Conservation (phyloP, 306 rosid species). For the Sicyos baderoa region DNA sequence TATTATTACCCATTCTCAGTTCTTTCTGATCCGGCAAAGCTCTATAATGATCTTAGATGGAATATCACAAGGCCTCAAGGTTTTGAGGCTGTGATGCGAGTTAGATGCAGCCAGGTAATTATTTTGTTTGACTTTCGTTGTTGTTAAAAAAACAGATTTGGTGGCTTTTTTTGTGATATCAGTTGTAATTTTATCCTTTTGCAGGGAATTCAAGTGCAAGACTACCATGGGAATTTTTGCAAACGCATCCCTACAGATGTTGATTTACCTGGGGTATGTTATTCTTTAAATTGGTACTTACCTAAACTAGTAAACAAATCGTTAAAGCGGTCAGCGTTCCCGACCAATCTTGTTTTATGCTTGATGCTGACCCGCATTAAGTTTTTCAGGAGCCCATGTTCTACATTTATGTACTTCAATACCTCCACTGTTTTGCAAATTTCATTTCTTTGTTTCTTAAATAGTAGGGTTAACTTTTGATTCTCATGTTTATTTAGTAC, state of each 20-base stretch:
- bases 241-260: conserved; percentile 93
- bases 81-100: conserved; percentile 97
- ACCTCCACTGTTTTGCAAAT: background rate
- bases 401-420: background rate
- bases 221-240: conserved; percentile 84
- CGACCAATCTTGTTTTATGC: background rate
- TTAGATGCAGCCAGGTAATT: conserved; percentile 94
- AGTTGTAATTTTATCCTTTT: conserved; percentile 18
- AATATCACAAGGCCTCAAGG: conserved; percentile 96
- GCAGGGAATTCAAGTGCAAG: conserved; percentile 96
- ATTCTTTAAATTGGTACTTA: conserved; percentile 7
- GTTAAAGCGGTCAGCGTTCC: background rate
- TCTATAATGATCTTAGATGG: conserved; percentile 98
- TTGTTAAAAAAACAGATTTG: background rate
- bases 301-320: background rate
- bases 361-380: background rate
- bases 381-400: background rate
- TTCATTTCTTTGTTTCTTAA: conserved; percentile 2
- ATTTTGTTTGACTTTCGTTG: background rate
- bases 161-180: background rate
- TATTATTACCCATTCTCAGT: conserved; percentile 94
- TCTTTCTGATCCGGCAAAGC: conserved; percentile 86
- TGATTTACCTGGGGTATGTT: conserved; percentile 86
- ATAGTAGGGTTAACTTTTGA: background rate
- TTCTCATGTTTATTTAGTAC: background rate